A percentile compares a stretch with the other conserved stretches of the same genome.
These are phyloP conservation scores for Rhodomyrtus tomentosa DNA, from an alignment of 345 rosid genomes.

Conservation along the genomic window DNA sequence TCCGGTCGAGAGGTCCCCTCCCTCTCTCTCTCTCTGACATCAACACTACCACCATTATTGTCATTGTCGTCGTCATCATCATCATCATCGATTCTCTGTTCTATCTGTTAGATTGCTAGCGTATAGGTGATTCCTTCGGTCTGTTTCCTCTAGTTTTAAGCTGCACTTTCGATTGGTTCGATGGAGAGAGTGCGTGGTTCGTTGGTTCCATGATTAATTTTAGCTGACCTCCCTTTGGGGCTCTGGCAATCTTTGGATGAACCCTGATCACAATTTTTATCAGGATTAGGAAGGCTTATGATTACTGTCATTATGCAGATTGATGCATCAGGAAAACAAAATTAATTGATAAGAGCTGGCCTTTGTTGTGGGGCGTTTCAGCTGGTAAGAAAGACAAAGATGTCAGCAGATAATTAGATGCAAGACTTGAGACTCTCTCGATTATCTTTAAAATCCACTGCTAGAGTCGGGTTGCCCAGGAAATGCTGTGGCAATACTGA, in stretches of 20 bases:
- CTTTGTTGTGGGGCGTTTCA: background rate
- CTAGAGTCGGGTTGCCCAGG: background rate
- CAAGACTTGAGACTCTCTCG: background rate
- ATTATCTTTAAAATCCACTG: background rate
- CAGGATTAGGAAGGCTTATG: background rate
- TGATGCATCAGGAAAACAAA: background rate
- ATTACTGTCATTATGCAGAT: background rate
- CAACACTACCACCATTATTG: background rate
- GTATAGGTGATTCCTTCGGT: background rate
- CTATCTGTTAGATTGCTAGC: background rate
- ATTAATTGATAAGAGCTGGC: background rate
- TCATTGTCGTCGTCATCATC: background rate
- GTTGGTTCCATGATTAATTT: background rate
- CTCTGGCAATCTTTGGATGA: background rate
- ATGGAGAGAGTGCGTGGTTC: background rate
- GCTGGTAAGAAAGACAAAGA: background rate
- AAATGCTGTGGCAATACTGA: background rate
- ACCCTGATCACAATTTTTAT: background rate
- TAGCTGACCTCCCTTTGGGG: background rate
- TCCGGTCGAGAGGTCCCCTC: conserved; percentile 17
- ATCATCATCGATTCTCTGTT: background rate
- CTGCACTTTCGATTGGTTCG: background rate
- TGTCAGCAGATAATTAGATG: background rate
- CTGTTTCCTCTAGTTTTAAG: background rate
- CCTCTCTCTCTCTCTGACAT: background rate